Base-by-base conservation (phyloP, 2,329 filamentous ascomycete species). In the Diaporthe citrichinensis region DNA sequence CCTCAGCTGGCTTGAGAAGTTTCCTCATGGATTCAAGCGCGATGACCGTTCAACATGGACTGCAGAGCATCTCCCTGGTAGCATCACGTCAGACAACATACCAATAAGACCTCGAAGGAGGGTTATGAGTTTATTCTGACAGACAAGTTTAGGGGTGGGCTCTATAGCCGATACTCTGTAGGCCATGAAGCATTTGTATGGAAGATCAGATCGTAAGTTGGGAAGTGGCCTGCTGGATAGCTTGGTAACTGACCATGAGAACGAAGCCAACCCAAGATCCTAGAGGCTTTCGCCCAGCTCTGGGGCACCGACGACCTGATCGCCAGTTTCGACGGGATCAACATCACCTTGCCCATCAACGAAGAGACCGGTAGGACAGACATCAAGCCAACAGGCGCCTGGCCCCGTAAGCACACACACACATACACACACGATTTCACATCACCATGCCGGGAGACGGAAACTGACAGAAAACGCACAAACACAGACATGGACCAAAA, bases 231-330 rank as follows among this genome's bases (percentile, higher is more conserved):
- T 17, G 7, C 36, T 28, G 10, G 2, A 23, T 34, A 23, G 25
- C 12, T 44, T 20, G 15, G 9, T 14, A 31, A 9, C 36, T 71
- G 31, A 61, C 57, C 15, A 31, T 25, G 4, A 12, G 6, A 6
- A 5, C 10, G 14, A 57, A 76, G 74, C 15, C 71, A 74, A 44
- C 74, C 74, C 31, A 74, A 69, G 44, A 74, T 74, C n/a, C 23
- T 74, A 6, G 71, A 74, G 23, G 65, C 34, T 8, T 76, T 76
- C 55, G 71, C 71, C 25, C 62, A 69, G 44, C n/a, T 71, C 25
- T 76, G 74, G 74, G 71, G 59, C 4, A 74, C 71, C 46, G 62
- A 76, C n/a, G 74, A 76, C 57, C 62, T 74, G 10, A 74, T 76
- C 9, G 71, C 74, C 53, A 74, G 59, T 31, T 76, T 76, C 55